These are phyloP conservation scores for Dalbergia oliveri DNA, from an alignment of 306 rosid genomes.

Conservation along the genomic window DNA sequence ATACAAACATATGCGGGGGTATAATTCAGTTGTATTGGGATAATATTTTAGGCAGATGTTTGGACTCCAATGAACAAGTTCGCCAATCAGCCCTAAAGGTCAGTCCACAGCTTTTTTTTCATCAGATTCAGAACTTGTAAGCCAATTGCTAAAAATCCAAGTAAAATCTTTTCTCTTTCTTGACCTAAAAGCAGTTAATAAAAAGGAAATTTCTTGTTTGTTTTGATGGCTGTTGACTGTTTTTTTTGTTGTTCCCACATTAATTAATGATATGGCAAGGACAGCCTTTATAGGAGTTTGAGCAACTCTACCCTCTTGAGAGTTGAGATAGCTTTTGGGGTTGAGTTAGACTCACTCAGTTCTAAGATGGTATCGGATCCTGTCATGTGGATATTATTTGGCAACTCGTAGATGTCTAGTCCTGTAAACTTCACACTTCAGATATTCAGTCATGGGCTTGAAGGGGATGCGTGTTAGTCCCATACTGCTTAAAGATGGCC, in stretches of 20 bases:
- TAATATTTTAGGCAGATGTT: slow-evolving; percentile 77
- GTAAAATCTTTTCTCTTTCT: slow-evolving; percentile 11
- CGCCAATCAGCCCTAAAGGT: slow-evolving; percentile 94
- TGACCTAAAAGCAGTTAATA: slow-evolving; percentile 24
- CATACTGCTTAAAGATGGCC: too few species aligned
- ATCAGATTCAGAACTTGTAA: slow-evolving; percentile 27
- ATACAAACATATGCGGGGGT: slow-evolving; percentile 98
- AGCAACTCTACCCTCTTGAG: too few species aligned
- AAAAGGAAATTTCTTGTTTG: background rate
- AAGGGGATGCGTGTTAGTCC: too few species aligned
- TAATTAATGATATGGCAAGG: too few species aligned
- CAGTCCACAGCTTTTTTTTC: slow-evolving; percentile 43
- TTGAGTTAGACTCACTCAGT: too few species aligned
- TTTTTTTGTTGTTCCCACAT: background rate
- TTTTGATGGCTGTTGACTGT: background rate
- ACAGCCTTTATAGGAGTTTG: too few species aligned
- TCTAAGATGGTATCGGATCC: too few species aligned
- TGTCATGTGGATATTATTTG: too few species aligned
- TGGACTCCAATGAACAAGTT: slow-evolving; percentile 81
- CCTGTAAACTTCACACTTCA: too few species aligned
- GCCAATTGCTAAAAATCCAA: slow-evolving; percentile 13
- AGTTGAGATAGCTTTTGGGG: too few species aligned
- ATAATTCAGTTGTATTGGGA: slow-evolving; percentile 97
- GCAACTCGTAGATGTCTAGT: too few species aligned
- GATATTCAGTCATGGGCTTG: too few species aligned